A percentile compares a stretch with the other conserved stretches of the same genome.
phyloP scores from a whole-genome alignment of 768 basidiomycete species.

The Galerina sulciceps region DNA sequence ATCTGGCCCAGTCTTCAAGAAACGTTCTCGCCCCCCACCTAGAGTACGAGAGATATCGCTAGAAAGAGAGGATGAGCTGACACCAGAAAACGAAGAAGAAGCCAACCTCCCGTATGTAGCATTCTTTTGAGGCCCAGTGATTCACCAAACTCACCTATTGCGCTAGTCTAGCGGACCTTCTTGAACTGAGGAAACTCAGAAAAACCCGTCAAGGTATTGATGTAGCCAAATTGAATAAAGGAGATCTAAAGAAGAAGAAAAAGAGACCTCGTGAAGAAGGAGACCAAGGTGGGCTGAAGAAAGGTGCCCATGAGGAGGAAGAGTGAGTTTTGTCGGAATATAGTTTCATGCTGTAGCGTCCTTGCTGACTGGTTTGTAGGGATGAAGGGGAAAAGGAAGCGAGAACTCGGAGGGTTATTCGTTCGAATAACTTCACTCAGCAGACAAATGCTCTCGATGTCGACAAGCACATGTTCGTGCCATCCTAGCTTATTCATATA shows the following conservation, averaged over 20 bases:
- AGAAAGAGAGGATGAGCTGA: slow-evolving; percentile 41
- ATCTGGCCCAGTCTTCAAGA: slow-evolving; percentile 66
- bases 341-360: background rate
- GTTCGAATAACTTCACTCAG: slow-evolving; percentile 93
- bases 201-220: slow-evolving; percentile 85
- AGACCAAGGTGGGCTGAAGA: slow-evolving; percentile 59
- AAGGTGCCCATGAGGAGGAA: slow-evolving; percentile 59
- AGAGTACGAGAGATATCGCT: slow-evolving; percentile 55
- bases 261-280: slow-evolving; percentile 55
- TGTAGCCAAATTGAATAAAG: slow-evolving; percentile 79
- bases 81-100: slow-evolving; percentile 47
- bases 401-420: slow-evolving; percentile 72
- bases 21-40: slow-evolving; percentile 69
- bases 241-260: slow-evolving; percentile 76
- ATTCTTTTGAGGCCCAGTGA: background rate
- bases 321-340: slow-evolving; percentile 42
- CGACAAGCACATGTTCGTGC: slow-evolving; percentile 93
- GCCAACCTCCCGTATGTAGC: slow-evolving; percentile 54
- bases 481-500: background rate
- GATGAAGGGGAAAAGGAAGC: slow-evolving; percentile 71
- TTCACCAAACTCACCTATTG: background rate
- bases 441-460: slow-evolving; percentile 96
- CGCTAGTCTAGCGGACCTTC: slow-evolving; percentile 75
- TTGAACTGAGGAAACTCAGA: slow-evolving; percentile 80
- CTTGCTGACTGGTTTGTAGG: slow-evolving; percentile 31